phyloP scores from a whole-genome alignment of 805 yeast genomes.

The Kodamaea kakaduensis region DNA sequence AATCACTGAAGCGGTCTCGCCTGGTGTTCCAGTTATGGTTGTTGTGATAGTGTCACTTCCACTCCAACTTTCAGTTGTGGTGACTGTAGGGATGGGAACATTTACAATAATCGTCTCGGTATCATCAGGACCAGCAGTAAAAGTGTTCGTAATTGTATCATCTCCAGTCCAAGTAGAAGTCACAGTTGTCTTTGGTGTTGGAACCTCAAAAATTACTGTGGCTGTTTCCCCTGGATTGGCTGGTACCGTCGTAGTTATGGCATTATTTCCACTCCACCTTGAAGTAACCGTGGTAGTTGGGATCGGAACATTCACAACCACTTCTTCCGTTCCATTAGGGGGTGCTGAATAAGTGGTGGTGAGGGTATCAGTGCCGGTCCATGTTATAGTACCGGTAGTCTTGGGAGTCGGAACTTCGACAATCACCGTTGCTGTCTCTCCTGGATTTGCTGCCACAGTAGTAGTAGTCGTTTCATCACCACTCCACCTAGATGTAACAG shows the following conservation, averaged over 20 bases:
- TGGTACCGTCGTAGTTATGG: slow-evolving; percentile 9
- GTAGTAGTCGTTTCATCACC: slow-evolving; percentile 10
- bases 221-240: slow-evolving; percentile 8
- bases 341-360: slow-evolving; percentile 9
- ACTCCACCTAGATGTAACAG: slow-evolving; percentile 11
- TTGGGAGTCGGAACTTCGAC: slow-evolving; percentile 16
- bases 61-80: slow-evolving; percentile 7
- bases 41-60: slow-evolving; percentile 4
- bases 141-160: slow-evolving; percentile 7
- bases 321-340: slow-evolving; percentile 13
- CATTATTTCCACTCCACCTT: slow-evolving; percentile 15
- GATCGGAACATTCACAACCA: slow-evolving; percentile 13
- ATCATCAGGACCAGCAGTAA: slow-evolving; percentile 5
- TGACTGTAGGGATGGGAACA: not conserved
- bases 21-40: slow-evolving; percentile 14
- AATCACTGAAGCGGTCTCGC: slow-evolving; percentile 11
- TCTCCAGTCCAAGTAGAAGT: slow-evolving; percentile 12
- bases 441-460: slow-evolving; percentile 5
- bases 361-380: slow-evolving; percentile 7
- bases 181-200: slow-evolving; percentile 10
- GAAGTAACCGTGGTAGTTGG: slow-evolving; percentile 15
- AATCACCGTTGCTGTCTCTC: slow-evolving; percentile 1
- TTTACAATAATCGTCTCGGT: slow-evolving; percentile 13
- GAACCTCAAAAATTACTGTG: slow-evolving; percentile 13
- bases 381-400: slow-evolving; percentile 8